phyloP scores from a whole-genome alignment of 2,329 filamentous ascomycete genomes.

The Nigrospora osmanthi region DNA sequence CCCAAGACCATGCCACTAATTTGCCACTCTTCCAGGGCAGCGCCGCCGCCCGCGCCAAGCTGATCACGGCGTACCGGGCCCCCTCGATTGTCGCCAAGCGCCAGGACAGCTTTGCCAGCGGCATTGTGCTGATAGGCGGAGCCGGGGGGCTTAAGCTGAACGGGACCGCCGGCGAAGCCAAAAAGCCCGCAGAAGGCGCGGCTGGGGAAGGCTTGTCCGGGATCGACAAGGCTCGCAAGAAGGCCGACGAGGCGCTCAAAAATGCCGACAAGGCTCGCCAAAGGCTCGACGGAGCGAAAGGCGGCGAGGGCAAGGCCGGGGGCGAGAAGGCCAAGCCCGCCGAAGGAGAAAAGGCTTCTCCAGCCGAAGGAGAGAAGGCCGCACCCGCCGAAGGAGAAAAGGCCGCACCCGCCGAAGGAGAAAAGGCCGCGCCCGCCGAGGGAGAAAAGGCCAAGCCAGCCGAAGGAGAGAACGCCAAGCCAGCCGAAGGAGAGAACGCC shows the following conservation, averaged over 20 bases:
- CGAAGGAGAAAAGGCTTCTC: too few relatives aligned
- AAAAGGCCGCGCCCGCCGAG: not conserved
- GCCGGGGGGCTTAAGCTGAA: not conserved
- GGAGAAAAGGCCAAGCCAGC: not conserved
- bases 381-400: not conserved
- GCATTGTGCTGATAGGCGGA: conserved; percentile 1
- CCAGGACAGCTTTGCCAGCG: conserved; percentile 2
- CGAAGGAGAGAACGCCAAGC: not conserved
- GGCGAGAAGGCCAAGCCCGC: not conserved
- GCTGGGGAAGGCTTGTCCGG: too few relatives aligned
- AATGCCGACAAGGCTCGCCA: not conserved
- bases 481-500: not conserved
- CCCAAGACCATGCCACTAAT: not conserved
- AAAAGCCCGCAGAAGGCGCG: too few relatives aligned
- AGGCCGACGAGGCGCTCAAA: conserved; percentile 1
- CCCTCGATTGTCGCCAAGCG: not conserved
- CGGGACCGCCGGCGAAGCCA: too few relatives aligned
- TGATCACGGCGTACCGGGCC: conserved; percentile 1
- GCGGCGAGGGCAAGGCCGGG: too few relatives aligned
- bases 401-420: not conserved
- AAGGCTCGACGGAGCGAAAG: too few relatives aligned
- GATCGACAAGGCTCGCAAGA: not conserved
- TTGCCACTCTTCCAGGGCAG: conserved; percentile 4
- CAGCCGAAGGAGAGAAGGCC: not conserved
- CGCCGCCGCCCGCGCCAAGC: conserved; percentile 7